phyloP scores from a whole-genome alignment of 148 eudicot genomes.

The Spergularia bocconei region DNA sequence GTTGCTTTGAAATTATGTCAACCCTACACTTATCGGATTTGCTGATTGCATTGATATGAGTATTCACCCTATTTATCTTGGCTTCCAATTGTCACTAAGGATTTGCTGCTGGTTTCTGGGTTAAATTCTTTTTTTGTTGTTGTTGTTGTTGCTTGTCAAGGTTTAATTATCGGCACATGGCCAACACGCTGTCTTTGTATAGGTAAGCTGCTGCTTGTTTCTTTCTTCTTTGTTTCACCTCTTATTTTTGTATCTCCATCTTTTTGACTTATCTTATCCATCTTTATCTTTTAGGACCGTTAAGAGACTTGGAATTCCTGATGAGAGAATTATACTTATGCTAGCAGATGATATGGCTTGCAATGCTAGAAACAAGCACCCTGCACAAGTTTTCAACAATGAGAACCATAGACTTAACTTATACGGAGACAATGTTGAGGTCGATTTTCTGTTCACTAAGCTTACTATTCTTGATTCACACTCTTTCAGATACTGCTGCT shows the following conservation, averaged over 20 bases:
- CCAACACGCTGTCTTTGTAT: slow-evolving; percentile 87
- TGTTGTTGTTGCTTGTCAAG: slow-evolving; percentile 37
- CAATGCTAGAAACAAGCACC: slow-evolving; percentile 92
- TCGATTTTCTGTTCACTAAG: slow-evolving; percentile 22
- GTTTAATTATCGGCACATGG: slow-evolving; percentile 99
- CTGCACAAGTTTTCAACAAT: slow-evolving; percentile 99
- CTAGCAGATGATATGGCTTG: slow-evolving; percentile 99
- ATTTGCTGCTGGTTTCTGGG: background rate
- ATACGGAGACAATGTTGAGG: slow-evolving; percentile 99
- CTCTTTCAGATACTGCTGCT: background rate
- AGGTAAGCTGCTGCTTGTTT: slow-evolving; percentile 41
- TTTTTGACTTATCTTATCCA: background rate
- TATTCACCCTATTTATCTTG: no score
- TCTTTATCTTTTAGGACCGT: slow-evolving; percentile 60
- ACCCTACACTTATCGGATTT: no score
- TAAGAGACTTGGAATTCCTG: slow-evolving; percentile 93
- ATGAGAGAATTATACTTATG: slow-evolving; percentile 97
- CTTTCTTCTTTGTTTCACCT: background rate
- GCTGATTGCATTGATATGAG: no score
- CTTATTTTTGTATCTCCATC: background rate
- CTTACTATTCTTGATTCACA: background rate
- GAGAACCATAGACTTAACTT: slow-evolving; percentile 90
- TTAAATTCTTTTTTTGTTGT: slow-evolving; percentile 5
- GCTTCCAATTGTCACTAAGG: no score
- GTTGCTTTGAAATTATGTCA: no score